Conservation (phyloP, 495 filamentous ascomycete species). For the Chlorociboria aeruginascens region DNA sequence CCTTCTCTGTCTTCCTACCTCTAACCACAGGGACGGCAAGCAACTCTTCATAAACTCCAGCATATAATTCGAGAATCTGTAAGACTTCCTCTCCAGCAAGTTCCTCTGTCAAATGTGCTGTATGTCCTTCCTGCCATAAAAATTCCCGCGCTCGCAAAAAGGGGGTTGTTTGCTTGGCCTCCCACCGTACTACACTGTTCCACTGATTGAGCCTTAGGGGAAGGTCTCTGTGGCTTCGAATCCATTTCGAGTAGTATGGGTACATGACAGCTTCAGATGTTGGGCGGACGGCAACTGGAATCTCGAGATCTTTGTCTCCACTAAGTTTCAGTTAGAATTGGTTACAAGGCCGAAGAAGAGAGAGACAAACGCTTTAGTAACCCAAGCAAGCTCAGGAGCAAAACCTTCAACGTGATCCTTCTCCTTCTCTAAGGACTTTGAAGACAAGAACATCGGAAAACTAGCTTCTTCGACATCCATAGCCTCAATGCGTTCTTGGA, state of each 20-base stretch:
- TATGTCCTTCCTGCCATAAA: constrained; percentile 97
- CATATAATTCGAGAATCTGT: constrained; percentile 88
- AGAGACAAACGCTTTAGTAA: constrained; percentile 73
- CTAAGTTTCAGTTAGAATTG: constrained; percentile 25
- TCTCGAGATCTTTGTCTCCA: constrained; percentile 82
- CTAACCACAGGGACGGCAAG: constrained; percentile 89
- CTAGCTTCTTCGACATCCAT: constrained; percentile 90
- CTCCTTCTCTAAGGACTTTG: constrained; percentile 83
- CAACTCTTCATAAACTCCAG: constrained; percentile 79
- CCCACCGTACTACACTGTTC: constrained; percentile 97
- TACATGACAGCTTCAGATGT: constrained; percentile 92
- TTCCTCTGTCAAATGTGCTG: constrained; percentile 74
- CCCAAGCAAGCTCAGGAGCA: constrained; percentile 96
- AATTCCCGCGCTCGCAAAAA: constrained; percentile 92
- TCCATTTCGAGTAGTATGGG: constrained; percentile 93
- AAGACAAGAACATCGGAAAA: constrained; percentile 88
- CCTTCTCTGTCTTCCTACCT: constrained; percentile 82
- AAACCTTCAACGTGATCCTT: constrained; percentile 98
- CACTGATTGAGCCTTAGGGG: constrained; percentile 91
- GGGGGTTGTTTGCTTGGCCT: constrained; percentile 94
- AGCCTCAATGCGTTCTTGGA: constrained; percentile 73
- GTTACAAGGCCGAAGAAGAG: background rate
- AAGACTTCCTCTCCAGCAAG: constrained; percentile 72
- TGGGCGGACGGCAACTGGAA: constrained; percentile 89
- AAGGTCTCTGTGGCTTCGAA: constrained; percentile 84